These are phyloP conservation scores for Colletotrichum sp. DNA, from an alignment of 2,329 filamentous ascomycete species.

Conservation along the genomic window DNA sequence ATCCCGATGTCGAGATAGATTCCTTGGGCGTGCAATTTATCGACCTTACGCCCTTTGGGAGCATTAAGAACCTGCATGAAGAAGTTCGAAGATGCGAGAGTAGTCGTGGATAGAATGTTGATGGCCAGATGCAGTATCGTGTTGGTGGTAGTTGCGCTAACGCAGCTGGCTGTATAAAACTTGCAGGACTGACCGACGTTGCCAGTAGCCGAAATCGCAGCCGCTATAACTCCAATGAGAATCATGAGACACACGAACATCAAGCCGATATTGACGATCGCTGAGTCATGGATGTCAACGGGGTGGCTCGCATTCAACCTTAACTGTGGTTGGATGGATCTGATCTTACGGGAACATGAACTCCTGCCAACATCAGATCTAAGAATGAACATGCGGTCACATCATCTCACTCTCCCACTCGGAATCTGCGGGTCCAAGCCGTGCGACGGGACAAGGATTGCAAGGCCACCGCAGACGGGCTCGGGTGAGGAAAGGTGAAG, in stretches of 20 bases:
- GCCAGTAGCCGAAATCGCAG: not conserved
- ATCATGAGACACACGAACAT: not conserved
- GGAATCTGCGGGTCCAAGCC: too few relatives aligned
- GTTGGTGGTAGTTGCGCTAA: not conserved
- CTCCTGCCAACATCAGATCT: too few relatives aligned
- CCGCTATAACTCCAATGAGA: not conserved
- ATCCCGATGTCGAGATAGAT: conserved; percentile 51
- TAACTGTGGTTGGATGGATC: too few relatives aligned
- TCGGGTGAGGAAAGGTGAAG: too few relatives aligned
- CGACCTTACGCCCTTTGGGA: conserved; percentile 23
- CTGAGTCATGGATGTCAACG: too few relatives aligned
- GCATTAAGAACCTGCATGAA: conserved; percentile 23
- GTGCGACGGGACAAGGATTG: too few relatives aligned
- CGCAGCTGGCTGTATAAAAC: not conserved
- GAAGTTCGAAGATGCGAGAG: conserved; percentile 22
- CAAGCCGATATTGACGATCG: too few relatives aligned
- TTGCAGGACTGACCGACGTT: not conserved
- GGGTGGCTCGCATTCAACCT: too few relatives aligned
- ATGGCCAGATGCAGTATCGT: conserved; percentile 46
- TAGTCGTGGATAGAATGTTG: conserved; percentile 35
- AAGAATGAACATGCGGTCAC: too few relatives aligned
- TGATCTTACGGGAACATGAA: too few relatives aligned
- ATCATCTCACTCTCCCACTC: too few relatives aligned
- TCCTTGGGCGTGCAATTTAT: conserved; percentile 46
- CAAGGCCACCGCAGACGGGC: too few relatives aligned